A percentile compares a stretch with the other conserved stretches of the same genome.
These are phyloP conservation scores for Rossbeevera mucosa DNA, from an alignment of 768 basidiomycete species.

Conservation along the genomic window DNA sequence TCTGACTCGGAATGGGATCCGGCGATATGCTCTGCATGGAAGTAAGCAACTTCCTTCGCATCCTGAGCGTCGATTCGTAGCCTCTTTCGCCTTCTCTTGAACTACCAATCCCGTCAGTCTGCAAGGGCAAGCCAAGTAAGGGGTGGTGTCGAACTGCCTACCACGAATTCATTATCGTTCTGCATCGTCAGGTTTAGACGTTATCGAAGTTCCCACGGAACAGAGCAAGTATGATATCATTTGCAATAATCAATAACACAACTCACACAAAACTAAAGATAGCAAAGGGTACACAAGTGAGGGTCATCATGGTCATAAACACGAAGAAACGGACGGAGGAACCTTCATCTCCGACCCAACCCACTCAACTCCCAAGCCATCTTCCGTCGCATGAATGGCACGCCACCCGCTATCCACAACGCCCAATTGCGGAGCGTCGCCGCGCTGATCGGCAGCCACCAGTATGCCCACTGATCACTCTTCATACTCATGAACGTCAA, in stretches of 20 bases:
- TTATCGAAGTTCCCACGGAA: background rate
- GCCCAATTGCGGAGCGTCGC: background rate
- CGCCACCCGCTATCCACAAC: conserved; percentile 2
- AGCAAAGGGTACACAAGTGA: too few species aligned
- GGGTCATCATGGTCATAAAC: background rate
- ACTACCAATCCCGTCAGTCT: conserved; percentile 8
- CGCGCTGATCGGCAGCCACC: conserved; percentile 30
- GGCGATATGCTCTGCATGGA: background rate
- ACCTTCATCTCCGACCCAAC: conserved; percentile 18
- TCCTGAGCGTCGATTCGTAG: conserved; percentile 2
- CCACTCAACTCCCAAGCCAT: conserved; percentile 28
- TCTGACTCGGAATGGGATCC: background rate
- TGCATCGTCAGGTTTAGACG: conserved; percentile 5
- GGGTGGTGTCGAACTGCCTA: conserved; percentile 1
- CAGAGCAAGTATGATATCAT: too few species aligned
- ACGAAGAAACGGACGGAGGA: background rate
- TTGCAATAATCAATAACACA: background rate
- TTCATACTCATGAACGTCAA: conserved; percentile 22
- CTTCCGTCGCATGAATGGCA: conserved; percentile 17
- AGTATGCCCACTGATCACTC: conserved; percentile 2
- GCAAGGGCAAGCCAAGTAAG: background rate
- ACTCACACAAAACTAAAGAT: too few species aligned
- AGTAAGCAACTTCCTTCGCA: background rate
- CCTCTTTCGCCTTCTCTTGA: conserved; percentile 27
- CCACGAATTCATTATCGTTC: conserved; percentile 23